Evolutionary conservation across 257 asterid genomes (phyloP).

Genomic region (Plantago ovata): DNA sequence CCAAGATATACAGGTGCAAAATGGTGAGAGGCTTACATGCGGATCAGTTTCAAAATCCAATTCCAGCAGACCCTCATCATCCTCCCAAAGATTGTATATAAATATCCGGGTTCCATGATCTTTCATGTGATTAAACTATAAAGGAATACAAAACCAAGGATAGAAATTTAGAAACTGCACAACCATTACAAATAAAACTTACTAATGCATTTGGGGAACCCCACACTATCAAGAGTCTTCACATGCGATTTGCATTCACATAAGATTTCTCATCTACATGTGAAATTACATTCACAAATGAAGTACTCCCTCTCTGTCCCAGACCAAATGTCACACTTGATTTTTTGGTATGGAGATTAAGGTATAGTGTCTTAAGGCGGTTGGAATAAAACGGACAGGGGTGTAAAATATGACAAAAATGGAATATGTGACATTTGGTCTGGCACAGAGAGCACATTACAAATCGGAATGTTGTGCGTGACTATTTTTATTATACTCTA

Average conservation of each 20-base stretch:
- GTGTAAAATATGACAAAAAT: no score
- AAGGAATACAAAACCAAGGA: slow-evolving; percentile 10
- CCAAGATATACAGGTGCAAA: slow-evolving; percentile 12
- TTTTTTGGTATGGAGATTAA: no score
- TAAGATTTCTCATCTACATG: neutral
- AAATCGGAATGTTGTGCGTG: no score
- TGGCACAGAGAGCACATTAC: no score
- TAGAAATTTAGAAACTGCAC: slow-evolving; percentile 3
- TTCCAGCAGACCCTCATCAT: slow-evolving; percentile 82
- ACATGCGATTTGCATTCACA: neutral
- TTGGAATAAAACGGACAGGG: no score
- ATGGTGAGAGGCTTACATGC: slow-evolving; percentile 41
- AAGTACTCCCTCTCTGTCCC: no score
- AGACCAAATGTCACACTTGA: no score
- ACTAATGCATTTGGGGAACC: neutral
- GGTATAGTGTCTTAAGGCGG: no score
- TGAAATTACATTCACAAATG: no score
- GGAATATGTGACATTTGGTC: no score
- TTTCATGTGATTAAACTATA: slow-evolving; percentile 70
- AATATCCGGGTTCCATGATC: slow-evolving; percentile 81
- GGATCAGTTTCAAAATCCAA: slow-evolving; percentile 83
- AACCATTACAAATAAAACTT: slow-evolving; percentile 1
- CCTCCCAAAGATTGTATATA: slow-evolving; percentile 96
- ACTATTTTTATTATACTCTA: no score
- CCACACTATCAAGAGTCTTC: neutral